Conservation (phyloP, 140 eudicot species). For the Flaveria floridana region DNA sequence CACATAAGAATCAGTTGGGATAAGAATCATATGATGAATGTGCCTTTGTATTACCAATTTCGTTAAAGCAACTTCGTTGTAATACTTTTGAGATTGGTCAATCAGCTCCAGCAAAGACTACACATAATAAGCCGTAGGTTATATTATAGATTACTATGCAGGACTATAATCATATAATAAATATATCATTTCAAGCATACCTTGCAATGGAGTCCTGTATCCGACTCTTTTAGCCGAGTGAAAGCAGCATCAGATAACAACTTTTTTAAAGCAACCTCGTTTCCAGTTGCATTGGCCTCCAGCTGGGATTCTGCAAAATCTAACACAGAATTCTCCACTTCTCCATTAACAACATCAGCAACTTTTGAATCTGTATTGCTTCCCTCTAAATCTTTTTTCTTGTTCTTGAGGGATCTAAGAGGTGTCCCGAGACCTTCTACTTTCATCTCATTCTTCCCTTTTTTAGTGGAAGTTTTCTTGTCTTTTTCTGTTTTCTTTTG, state of each 20-base stretch:
- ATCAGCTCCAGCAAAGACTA: conserved; percentile 87
- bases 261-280: conserved; percentile 52
- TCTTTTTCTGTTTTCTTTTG: conserved; percentile 92
- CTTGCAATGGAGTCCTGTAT: conserved; percentile 93
- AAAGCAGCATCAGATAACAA: conserved; percentile 84
- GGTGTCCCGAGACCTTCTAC: conserved; percentile 97
- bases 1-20: conserved; percentile 11
- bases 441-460: conserved; percentile 80
- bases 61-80: conserved; percentile 91
- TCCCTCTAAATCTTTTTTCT: conserved; percentile 59
- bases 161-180: background rate
- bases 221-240: conserved; percentile 77
- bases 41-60: conserved; percentile 67
- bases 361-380: conserved; percentile 38
- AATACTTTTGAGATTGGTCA: conserved; percentile 76
- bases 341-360: conserved; percentile 46
- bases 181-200: conserved; percentile 30
- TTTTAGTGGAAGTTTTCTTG: conserved; percentile 70
- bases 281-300: conserved; percentile 44
- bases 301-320: conserved; percentile 51
- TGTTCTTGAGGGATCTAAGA: conserved; percentile 82
- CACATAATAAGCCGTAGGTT: conserved; percentile 33
- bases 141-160: conserved; percentile 21
- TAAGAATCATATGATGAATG: conserved; percentile 1
- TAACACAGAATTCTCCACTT: conserved; percentile 41